Evolutionary conservation across 2,329 filamentous ascomycete species (phyloP), one percentile per base, ranked within the genome.

Genomic region (Plenodomus tracheiphilus): DNA sequence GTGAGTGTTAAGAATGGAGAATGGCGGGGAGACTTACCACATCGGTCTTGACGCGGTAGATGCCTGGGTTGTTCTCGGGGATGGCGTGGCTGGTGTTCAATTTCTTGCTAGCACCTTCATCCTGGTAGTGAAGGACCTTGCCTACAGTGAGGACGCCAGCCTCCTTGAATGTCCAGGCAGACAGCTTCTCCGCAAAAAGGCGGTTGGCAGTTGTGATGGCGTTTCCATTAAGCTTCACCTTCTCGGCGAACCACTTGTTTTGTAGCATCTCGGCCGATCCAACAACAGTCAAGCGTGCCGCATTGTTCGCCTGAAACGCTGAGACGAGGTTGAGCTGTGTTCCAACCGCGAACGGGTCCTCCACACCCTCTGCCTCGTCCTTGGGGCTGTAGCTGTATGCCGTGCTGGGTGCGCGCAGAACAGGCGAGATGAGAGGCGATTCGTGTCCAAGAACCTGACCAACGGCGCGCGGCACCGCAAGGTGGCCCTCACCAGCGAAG

Each of bases 141-240:
- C 90, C 90, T 64, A 96, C 89, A 63, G 88, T 87, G 61, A 99
- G 72, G 10, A 99, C 90, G 61, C 94, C 94, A 46, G 87, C 83
- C 78, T 99, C 94, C 76, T 96, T 86, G 80, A 99, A 99, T 0
- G 92, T 85, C 94, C 94, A 99, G n/a, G 84, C 88, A n/a, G 88
- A 86, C 47, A 99, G 74, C 65, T 88, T 85, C 75, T 88, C 87
- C 17, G 89, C 88, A 67, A 99, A 97, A 46, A 89, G 89, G 64
- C 85, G 83, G 77, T 99, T 99, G 61, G 81, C 82, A 11, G 89
- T 87, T 70, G 83, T 82, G 37, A 81, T 77, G 53, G 81, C 76
- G 67, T 84, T 85, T 47, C 77, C 79, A 39, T 66, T 71, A 40
- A 75, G 71, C 7, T 76, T 74, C 41, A 95, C 90, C 69, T 85